Conservation (phyloP, 2,329 filamentous ascomycete genomes). For the Penicillium sclerotiorum region DNA sequence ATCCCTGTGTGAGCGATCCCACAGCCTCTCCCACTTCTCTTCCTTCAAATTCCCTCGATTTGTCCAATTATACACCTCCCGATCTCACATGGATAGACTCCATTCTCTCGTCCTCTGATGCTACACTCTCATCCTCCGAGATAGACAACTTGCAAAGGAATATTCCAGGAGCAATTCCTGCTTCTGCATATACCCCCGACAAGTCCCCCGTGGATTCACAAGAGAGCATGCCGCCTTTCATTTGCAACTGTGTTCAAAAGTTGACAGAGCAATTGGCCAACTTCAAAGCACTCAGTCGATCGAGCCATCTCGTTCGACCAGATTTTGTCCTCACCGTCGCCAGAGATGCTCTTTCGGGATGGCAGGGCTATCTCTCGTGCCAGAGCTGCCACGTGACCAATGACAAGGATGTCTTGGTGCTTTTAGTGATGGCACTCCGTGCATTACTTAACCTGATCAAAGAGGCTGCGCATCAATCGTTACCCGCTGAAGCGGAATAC, state of each 20-base stretch:
- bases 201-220: background rate
- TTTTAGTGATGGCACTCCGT: constrained; percentile 1
- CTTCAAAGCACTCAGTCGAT: constrained; percentile 1
- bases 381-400: background rate
- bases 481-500: background rate
- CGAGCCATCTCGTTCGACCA: background rate
- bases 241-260: background rate
- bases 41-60: background rate
- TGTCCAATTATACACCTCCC: background rate
- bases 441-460: constrained; percentile 1
- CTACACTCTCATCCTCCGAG: background rate
- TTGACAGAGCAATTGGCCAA: background rate
- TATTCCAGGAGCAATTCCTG: background rate
- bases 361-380: background rate
- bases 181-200: background rate
- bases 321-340: constrained; percentile 1
- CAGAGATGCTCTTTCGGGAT: background rate
- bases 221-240: background rate
- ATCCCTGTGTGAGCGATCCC: background rate
- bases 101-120: background rate
- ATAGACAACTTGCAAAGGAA: background rate
- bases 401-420: constrained; percentile 5
- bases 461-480: background rate
- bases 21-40: background rate
- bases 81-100: background rate